These are phyloP conservation scores for Elasticomyces elasticus DNA, from an alignment of 495 filamentous ascomycete species.

Conservation along the genomic window DNA sequence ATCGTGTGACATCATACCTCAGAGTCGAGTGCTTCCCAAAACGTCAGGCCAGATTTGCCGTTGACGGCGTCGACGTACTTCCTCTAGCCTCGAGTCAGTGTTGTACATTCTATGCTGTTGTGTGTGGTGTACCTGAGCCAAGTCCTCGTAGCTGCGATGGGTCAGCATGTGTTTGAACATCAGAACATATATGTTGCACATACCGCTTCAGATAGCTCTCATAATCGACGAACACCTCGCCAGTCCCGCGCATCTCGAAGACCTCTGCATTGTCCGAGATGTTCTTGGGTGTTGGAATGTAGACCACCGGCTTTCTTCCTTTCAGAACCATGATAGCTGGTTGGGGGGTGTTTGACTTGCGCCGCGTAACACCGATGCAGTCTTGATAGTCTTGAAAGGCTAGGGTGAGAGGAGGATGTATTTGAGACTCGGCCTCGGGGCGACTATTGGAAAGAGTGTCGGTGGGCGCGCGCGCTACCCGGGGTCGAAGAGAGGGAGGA, in stretches of 20 bases:
- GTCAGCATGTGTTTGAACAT: slow-evolving; percentile 23
- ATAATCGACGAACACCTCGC: slow-evolving; percentile 81
- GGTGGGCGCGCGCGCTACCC: not conserved
- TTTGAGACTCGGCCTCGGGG: no score
- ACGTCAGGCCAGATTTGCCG: slow-evolving; percentile 83
- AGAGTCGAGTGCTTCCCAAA: slow-evolving; percentile 85
- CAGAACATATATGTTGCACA: slow-evolving; percentile 23
- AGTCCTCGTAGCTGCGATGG: slow-evolving; percentile 69
- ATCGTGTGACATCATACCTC: slow-evolving; percentile 53
- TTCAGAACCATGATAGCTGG: slow-evolving; percentile 62
- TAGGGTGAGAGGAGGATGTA: not conserved
- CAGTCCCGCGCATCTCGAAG: slow-evolving; percentile 83
- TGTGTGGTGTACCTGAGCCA: slow-evolving; percentile 59
- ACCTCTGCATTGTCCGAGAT: slow-evolving; percentile 76
- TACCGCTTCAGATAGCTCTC: slow-evolving; percentile 78
- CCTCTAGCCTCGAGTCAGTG: slow-evolving; percentile 41
- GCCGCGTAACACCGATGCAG: not conserved
- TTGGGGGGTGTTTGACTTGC: slow-evolving; percentile 1
- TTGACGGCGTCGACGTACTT: slow-evolving; percentile 93
- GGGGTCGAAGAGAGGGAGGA: not conserved
- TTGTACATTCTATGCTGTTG: not conserved
- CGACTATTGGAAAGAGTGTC: not conserved
- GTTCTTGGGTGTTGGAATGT: slow-evolving; percentile 59
- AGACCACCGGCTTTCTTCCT: slow-evolving; percentile 91
- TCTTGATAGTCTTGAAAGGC: not conserved